phyloP scores from a whole-genome alignment of 139 green algal species.

The Pseudopediastrum boryanum region DNA sequence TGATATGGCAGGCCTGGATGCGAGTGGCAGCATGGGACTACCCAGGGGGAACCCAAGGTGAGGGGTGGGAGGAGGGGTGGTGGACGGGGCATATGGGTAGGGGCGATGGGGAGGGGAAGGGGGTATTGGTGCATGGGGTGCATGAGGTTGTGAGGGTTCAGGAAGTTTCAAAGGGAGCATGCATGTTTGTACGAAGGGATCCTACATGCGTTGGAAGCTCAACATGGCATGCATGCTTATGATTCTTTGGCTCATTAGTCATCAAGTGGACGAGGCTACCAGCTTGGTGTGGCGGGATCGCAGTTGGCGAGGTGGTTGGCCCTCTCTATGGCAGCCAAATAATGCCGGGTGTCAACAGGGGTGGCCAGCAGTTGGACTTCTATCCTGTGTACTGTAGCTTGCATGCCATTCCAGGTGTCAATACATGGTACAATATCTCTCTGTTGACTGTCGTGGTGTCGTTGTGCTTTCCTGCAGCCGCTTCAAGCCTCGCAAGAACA shows the following conservation, averaged over 20 bases:
- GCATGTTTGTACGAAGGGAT: too few relatives aligned
- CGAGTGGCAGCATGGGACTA: too few relatives aligned
- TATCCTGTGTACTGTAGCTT: background rate
- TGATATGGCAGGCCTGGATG: slow-evolving; percentile 26
- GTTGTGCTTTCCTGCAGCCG: background rate
- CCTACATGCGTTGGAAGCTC: too few relatives aligned
- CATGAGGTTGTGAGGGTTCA: too few relatives aligned
- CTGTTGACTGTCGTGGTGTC: background rate
- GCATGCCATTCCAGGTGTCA: background rate
- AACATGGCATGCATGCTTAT: too few relatives aligned
- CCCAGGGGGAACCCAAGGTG: too few relatives aligned
- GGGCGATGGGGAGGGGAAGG: background rate
- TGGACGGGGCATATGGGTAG: background rate
- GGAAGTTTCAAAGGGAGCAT: too few relatives aligned
- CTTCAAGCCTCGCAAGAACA: slow-evolving; percentile 42
- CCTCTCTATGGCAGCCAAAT: background rate
- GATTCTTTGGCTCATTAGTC: too few relatives aligned
- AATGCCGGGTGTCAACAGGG: too few relatives aligned
- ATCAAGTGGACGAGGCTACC: too few relatives aligned
- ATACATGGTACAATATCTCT: background rate
- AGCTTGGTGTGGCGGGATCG: background rate
- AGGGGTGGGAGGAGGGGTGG: background rate
- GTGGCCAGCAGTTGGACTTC: background rate
- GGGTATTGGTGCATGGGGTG: background rate
- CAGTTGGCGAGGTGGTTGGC: background rate